Evolutionary conservation across 495 filamentous ascomycete species (phyloP).

Genomic region (Penicillium paradoxum): DNA sequence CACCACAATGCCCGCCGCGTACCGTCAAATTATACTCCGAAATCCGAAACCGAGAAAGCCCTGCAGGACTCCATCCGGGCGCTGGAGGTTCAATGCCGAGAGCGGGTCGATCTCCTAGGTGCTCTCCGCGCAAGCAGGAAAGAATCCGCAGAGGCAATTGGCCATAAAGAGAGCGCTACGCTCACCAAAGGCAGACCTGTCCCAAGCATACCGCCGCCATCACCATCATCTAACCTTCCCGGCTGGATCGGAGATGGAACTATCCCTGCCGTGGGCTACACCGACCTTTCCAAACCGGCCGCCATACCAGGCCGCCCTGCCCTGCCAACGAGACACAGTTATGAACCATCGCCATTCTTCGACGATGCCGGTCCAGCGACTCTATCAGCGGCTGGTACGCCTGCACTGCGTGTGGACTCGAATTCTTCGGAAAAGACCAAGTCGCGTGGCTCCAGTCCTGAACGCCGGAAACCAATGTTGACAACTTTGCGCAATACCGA

Average conservation of each 20-base stretch:
- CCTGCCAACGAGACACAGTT: constrained; percentile 44
- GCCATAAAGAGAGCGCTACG: constrained; percentile 17
- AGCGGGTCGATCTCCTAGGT: constrained; percentile 83
- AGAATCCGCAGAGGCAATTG: constrained; percentile 44
- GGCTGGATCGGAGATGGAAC: constrained; percentile 76
- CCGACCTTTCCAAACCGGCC: constrained; percentile 68
- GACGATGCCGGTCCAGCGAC: constrained; percentile 14
- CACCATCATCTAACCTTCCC: constrained; percentile 28
- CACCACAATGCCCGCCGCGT: constrained; percentile 77
- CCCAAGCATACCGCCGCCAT: constrained; percentile 2
- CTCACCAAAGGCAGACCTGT: constrained; percentile 18
- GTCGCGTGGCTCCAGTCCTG: constrained; percentile 72
- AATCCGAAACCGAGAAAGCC: constrained; percentile 78
- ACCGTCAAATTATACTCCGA: constrained; percentile 63
- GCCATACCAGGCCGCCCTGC: constrained; percentile 58
- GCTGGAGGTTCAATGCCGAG: constrained; percentile 89
- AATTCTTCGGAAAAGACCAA: constrained; percentile 41
- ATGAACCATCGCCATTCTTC: constrained; percentile 32
- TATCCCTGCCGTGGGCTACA: constrained; percentile 71
- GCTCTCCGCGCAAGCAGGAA: constrained; percentile 71
- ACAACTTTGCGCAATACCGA: constrained; percentile 70
- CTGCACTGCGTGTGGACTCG: constrained; percentile 35
- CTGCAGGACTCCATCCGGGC: constrained; percentile 74
- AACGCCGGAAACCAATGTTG: constrained; percentile 73
- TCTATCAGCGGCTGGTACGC: constrained; percentile 17